These are phyloP conservation scores for Debaryomycetaceae sp. DNA, from an alignment of 1,139 yeast species.

Conservation along the genomic window DNA sequence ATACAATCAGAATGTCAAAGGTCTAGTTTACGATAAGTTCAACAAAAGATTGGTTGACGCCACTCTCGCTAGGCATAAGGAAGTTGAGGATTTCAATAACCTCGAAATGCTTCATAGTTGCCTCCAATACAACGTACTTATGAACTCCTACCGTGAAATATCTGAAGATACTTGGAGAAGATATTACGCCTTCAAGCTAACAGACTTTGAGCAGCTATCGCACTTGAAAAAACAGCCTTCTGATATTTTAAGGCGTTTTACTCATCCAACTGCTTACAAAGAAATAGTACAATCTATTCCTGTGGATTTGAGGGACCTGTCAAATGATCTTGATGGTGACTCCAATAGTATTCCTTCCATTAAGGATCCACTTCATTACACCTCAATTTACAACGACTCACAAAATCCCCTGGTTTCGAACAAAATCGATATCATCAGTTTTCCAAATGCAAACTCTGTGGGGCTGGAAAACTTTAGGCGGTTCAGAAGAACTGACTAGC, in stretches of 20 bases:
- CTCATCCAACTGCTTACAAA: constrained; percentile 30
- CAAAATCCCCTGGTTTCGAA: constrained; percentile 34
- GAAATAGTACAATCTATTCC: constrained; percentile 36
- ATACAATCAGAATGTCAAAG: constrained; percentile 30
- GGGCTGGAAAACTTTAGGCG: constrained; percentile 48
- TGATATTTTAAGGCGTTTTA: constrained; percentile 19
- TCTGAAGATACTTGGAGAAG: constrained; percentile 39
- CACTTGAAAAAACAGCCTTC: constrained; percentile 1
- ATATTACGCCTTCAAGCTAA: constrained; percentile 36
- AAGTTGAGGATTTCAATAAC: constrained; percentile 37
- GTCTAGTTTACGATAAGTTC: constrained; percentile 36
- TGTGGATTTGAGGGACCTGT: constrained; percentile 25
- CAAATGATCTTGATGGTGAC: constrained; percentile 6
- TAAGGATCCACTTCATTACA: constrained; percentile 35
- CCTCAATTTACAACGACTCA: constrained; percentile 29
- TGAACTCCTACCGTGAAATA: constrained; percentile 41
- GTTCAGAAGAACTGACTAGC: constrained; percentile 16
- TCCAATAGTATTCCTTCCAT: constrained; percentile 20
- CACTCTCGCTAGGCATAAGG: constrained; percentile 26
- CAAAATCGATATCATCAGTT: constrained; percentile 39
- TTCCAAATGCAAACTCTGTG: constrained; percentile 44
- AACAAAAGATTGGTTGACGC: constrained; percentile 30
- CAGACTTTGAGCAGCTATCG: constrained; percentile 38
- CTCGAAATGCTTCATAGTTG: constrained; percentile 46
- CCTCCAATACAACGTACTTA: constrained; percentile 38